Evolutionary conservation across 164 flowering plant species (phyloP), one percentile per base, ranked within the genome.

Genomic region (Chloranthus sessilifolius): DNA sequence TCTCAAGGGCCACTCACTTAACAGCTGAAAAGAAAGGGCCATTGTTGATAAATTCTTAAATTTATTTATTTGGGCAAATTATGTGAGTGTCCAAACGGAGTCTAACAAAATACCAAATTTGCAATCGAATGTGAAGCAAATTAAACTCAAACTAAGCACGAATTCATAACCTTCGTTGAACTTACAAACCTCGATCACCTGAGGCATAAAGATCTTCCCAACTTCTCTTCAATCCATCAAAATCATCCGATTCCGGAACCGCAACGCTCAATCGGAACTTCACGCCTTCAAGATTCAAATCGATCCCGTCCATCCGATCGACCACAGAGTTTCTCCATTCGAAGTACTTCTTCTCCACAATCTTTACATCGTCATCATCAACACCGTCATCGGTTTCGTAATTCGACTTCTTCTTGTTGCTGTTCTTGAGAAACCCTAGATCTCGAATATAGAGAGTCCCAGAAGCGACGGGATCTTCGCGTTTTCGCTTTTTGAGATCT

Each of bases 401-500:
- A n/a, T n/a, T n/a, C 8, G 9, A 34, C 33, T 45, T 51, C 5
- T 44, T 42, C 43, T 48, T 65, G 17, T 41, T 59, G 6, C 27
- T 48, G 14, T 50, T 24, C 27, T 6, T 38, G 38, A 90, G 58
- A 63, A 85, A 85, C 60, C 75, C 82, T 15, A 89, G 67, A 55
- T 90, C 96, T 4, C 85, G 64, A 7, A 91, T 42, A 58, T 67
- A 65, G 9, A 91, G 72, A 21, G 63, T 44, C 7, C 96, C 96
- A 15, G 62, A 62, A 0, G 88, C 96, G 5, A 91, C 74, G 2
- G 98, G 83, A 15, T 88, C 96, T 6, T 80, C 82, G 43, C 95
- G 84, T 69, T 83, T 88, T 33, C 96, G 81, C 62, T 88, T 88
- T 71, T 77, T 81, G 53, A 79, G 65, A 72, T 91, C 92, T 15